Percentiles rank a stretch among this genome's conserved stretches.
Evolutionary conservation across 495 filamentous ascomycete species (phyloP).

Genomic region (Penicillium chermesinum): DNA sequence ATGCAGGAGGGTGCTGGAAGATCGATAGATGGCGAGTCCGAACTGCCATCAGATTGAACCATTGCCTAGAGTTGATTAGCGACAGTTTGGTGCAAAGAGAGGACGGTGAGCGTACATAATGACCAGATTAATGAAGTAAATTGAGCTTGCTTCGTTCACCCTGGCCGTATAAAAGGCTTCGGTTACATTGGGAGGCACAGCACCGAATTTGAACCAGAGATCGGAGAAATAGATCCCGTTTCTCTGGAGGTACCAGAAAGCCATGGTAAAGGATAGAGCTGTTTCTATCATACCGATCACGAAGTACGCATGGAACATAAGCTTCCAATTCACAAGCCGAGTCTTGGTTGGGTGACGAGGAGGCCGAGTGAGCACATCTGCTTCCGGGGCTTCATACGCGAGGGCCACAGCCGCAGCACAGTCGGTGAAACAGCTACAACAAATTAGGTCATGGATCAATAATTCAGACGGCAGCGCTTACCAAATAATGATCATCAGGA

Average conservation of each 20-base stretch:
- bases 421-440: conserved; percentile 56
- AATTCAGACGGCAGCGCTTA: too few species aligned
- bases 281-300: conserved; percentile 59
- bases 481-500: conserved; percentile 65
- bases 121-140: conserved; percentile 32
- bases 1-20: conserved; percentile 58
- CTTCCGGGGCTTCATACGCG: conserved; percentile 55
- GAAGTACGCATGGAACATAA: conserved; percentile 59
- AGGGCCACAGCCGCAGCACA: conserved; percentile 53
- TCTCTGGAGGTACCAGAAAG: conserved; percentile 52
- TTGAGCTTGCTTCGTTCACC: conserved; percentile 38
- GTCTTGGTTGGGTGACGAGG: conserved; percentile 58
- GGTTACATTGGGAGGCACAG: conserved; percentile 38
- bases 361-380: conserved; percentile 55
- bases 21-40: conserved; percentile 61
- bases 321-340: conserved; percentile 58
- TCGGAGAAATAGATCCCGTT: conserved; percentile 40
- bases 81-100: background rate
- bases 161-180: conserved; percentile 41
- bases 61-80: conserved; percentile 46
- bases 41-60: conserved; percentile 61
- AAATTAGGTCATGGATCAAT: too few species aligned
- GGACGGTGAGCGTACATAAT: conserved; percentile 14
- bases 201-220: conserved; percentile 58
- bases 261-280: conserved; percentile 56